Evolutionary conservation across 2,329 filamentous ascomycete genomes (phyloP).

Genomic region (Fusarium domesticum): DNA sequence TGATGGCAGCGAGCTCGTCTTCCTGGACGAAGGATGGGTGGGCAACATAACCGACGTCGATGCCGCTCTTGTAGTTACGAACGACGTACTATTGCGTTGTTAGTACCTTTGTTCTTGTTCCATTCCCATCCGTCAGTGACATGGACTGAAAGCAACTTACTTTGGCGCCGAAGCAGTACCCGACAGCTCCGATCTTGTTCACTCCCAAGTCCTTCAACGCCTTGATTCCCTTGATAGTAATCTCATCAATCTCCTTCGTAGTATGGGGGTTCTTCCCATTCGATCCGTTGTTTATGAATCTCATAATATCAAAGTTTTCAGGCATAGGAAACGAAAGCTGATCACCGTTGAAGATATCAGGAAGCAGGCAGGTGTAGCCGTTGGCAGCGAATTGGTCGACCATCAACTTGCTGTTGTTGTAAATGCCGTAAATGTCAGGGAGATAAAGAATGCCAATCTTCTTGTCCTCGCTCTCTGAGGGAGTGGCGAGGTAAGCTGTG

Average conservation of each 20-base stretch:
- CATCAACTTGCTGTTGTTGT: slow-evolving; percentile 40
- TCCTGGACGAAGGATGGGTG: slow-evolving; percentile 62
- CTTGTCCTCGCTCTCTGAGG: slow-evolving; percentile 31
- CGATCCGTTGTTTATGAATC: slow-evolving; percentile 40
- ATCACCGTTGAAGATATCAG: slow-evolving; percentile 41
- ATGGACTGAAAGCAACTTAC: slow-evolving; percentile 33
- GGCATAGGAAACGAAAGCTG: slow-evolving; percentile 26
- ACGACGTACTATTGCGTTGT: slow-evolving; percentile 55
- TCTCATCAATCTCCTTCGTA: slow-evolving; percentile 32
- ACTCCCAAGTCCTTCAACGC: slow-evolving; percentile 53
- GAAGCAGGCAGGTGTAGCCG: slow-evolving; percentile 39
- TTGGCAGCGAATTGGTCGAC: slow-evolving; percentile 40
- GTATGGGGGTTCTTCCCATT: slow-evolving; percentile 47
- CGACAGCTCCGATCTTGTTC: slow-evolving; percentile 53
- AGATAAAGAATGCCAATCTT: slow-evolving; percentile 36
- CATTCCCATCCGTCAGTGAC: rapidly evolving
- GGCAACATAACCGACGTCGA: slow-evolving; percentile 60
- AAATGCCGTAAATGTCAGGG: slow-evolving; percentile 39
- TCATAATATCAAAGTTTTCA: slow-evolving; percentile 30
- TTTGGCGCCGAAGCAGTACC: slow-evolving; percentile 67
- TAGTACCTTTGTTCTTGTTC: too few species aligned
- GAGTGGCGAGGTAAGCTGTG: slow-evolving; percentile 51
- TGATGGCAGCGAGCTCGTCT: slow-evolving; percentile 56
- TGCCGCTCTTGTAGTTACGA: slow-evolving; percentile 57
- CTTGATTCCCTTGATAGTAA: slow-evolving; percentile 44